phyloP scores from a whole-genome alignment of 768 basidiomycete genomes.

The Leucogyrophana mollusca region DNA sequence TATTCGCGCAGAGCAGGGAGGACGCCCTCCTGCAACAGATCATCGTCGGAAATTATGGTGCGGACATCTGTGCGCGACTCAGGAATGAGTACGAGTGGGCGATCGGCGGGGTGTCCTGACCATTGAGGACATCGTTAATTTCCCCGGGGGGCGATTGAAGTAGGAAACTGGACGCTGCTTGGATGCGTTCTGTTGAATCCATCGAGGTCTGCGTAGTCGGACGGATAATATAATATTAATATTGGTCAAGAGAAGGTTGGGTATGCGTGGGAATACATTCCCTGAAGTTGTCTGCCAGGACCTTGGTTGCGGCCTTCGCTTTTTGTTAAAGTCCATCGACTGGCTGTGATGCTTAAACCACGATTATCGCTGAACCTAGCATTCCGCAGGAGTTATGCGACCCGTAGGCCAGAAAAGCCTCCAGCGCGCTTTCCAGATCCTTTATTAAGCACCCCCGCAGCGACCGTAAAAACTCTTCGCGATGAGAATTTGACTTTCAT shows the following conservation, averaged over 20 bases:
- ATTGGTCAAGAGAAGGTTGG: no score
- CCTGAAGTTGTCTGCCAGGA: no score
- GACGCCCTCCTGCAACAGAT: constrained; percentile 74
- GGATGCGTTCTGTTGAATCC: constrained; percentile 63
- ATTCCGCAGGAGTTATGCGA: constrained; percentile 41
- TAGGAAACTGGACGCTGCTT: constrained; percentile 74
- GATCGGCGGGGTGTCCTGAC: constrained; percentile 35
- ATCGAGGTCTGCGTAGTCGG: no score
- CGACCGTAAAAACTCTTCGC: constrained; percentile 46
- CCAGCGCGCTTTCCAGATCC: constrained; percentile 62
- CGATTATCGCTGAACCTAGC: constrained; percentile 18
- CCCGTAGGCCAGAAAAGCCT: constrained; percentile 37
- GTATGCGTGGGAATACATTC: no score
- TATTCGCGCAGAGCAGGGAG: constrained; percentile 79
- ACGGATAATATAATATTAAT: no score
- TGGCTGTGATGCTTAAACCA: constrained; percentile 18
- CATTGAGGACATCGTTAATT: constrained; percentile 94
- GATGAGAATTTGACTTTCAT: constrained; percentile 72
- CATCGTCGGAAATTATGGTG: constrained; percentile 85
- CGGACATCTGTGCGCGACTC: constrained; percentile 68
- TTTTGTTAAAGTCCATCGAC: no score
- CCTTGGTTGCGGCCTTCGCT: no score
- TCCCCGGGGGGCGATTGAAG: constrained; percentile 93
- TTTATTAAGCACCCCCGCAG: constrained; percentile 49
- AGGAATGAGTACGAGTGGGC: constrained; percentile 8